Conservation (phyloP, 2,329 filamentous ascomycete genomes). For the Penicillium palitans region DNA sequence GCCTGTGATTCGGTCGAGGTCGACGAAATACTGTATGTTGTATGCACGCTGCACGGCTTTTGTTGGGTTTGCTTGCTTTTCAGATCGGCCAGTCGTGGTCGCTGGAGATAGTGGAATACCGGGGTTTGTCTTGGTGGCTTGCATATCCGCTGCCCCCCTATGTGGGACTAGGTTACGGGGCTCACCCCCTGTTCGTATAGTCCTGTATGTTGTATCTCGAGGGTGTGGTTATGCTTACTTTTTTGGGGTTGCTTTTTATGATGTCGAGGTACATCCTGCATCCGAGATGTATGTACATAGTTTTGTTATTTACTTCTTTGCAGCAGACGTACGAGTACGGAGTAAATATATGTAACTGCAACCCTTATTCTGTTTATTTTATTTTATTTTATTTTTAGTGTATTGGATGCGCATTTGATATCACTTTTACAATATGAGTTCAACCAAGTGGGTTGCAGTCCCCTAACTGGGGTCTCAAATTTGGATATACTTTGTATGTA, state of each 20-base stretch:
- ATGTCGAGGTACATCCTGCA: not conserved
- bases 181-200: not conserved
- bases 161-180: not conserved
- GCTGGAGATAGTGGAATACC: not conserved
- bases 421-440: not conserved
- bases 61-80: not conserved
- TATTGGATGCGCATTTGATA: not conserved
- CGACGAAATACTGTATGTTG: not conserved
- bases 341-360: not conserved
- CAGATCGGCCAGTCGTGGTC: constrained; percentile 3
- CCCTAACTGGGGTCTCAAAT: not conserved
- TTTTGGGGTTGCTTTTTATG: not conserved
- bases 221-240: not conserved
- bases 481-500: not conserved
- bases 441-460: not conserved
- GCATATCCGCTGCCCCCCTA: constrained; percentile 7
- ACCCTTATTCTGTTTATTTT: not conserved
- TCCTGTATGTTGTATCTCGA: not conserved
- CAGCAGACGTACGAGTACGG: not conserved
- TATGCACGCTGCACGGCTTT: constrained; percentile 9
- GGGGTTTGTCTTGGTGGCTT: constrained; percentile 6
- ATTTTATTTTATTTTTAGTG: not conserved
- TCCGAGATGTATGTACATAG: not conserved
- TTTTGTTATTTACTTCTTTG: not conserved
- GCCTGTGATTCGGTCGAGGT: not conserved